Conservation (phyloP, 495 filamentous ascomycete species). For the Apodospora peruviana region DNA sequence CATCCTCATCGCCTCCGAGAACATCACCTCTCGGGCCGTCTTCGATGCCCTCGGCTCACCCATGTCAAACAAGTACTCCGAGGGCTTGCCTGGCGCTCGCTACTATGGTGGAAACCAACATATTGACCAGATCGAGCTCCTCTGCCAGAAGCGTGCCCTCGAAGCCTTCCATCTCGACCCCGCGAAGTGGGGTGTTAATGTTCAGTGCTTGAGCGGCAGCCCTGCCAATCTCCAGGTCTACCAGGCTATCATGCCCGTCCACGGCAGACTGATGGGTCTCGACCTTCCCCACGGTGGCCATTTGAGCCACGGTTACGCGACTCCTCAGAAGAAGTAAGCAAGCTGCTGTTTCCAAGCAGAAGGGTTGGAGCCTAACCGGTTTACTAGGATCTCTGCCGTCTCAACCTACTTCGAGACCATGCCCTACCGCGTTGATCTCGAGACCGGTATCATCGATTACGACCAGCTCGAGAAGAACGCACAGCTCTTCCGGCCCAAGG, state of each 20-base stretch:
- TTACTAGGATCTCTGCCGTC: slow-evolving; percentile 74
- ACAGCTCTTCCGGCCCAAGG: slow-evolving; percentile 90
- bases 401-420: slow-evolving; percentile 95
- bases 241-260: slow-evolving; percentile 96
- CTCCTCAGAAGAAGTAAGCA: slow-evolving; percentile 76
- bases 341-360: not conserved
- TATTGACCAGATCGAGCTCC: slow-evolving; percentile 92
- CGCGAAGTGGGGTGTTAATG: slow-evolving; percentile 97
- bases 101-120: slow-evolving; percentile 99
- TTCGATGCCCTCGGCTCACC: slow-evolving; percentile 85
- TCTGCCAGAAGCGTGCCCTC: slow-evolving; percentile 92
- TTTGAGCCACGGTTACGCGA: slow-evolving; percentile 98
- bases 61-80: slow-evolving; percentile 99
- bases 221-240: slow-evolving; percentile 98
- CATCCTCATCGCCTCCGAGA: slow-evolving; percentile 94
- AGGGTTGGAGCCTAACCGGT: not conserved
- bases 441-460: slow-evolving; percentile 97
- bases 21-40: slow-evolving; percentile 82
- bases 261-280: slow-evolving; percentile 94
- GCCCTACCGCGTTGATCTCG: slow-evolving; percentile 83
- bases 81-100: slow-evolving; percentile 95
- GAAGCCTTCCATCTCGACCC: slow-evolving; percentile 83
- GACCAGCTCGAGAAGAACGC: slow-evolving; percentile 88
- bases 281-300: slow-evolving; percentile 97
- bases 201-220: slow-evolving; percentile 86